These are phyloP conservation scores for Sisymbrium altissimum DNA, from an alignment of 345 rosid genomes.

Conservation along the genomic window DNA sequence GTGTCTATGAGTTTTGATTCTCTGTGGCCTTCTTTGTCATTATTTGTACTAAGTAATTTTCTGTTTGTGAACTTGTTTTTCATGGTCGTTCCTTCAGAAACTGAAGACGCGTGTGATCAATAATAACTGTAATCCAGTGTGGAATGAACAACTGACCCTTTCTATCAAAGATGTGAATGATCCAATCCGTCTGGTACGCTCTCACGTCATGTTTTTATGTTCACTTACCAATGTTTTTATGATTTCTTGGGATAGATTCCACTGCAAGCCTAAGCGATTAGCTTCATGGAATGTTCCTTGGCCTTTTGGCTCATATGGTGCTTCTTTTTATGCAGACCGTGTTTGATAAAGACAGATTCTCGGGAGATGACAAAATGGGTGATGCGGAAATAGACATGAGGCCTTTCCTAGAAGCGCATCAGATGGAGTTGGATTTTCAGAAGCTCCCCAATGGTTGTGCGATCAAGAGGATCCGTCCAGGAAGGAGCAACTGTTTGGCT, in stretches of 20 bases:
- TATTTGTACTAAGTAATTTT: background rate
- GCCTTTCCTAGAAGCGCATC: conserved; percentile 51
- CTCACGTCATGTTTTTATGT: background rate
- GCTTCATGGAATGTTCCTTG: background rate
- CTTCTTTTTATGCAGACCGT: conserved; percentile 49
- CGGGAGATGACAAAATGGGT: conserved; percentile 52
- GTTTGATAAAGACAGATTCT: conserved; percentile 70
- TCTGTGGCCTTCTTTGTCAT: background rate
- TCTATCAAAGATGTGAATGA: conserved; percentile 46
- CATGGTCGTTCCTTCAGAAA: conserved; percentile 41
- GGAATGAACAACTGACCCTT: conserved; percentile 80
- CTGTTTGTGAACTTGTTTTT: background rate
- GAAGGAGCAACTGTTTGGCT: conserved; percentile 48
- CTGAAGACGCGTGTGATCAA: conserved; percentile 70
- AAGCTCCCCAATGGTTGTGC: conserved; percentile 61
- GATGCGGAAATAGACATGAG: conserved; percentile 26
- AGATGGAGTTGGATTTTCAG: conserved; percentile 43
- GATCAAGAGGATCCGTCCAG: conserved; percentile 53
- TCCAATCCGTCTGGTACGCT: conserved; percentile 63
- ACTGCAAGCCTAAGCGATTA: background rate
- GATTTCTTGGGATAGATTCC: background rate
- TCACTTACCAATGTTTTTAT: too few species aligned
- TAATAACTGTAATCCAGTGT: conserved; percentile 67
- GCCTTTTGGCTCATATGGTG: background rate
- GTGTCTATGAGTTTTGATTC: background rate